Conservation (phyloP, 345 rosid species). For the Ailanthus altissimus region DNA sequence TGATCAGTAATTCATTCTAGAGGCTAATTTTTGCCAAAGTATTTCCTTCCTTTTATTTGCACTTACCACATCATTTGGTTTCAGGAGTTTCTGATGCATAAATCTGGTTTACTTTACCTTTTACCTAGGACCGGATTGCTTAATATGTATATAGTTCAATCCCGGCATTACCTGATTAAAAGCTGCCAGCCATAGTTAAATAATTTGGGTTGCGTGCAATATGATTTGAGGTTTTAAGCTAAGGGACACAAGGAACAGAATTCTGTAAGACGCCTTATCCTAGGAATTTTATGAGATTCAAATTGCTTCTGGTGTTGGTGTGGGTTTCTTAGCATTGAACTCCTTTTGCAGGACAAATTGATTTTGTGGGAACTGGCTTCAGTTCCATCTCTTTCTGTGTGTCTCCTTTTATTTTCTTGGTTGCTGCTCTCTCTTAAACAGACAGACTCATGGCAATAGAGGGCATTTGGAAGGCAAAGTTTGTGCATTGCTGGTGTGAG, state of each 20-base stretch:
- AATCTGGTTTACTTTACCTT: not conserved
- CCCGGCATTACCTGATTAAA: not conserved
- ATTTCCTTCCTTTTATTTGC: constrained; percentile 6
- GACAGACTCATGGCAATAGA: not conserved
- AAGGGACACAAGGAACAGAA: not conserved
- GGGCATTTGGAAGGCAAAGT: constrained; percentile 2
- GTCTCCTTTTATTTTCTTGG: not conserved
- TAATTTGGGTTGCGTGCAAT: not conserved
- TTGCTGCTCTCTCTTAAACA: constrained; percentile 3
- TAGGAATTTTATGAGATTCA: not conserved
- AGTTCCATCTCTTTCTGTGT: not conserved
- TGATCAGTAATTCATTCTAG: constrained; percentile 1
- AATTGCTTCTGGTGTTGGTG: not conserved
- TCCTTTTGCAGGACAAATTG: not conserved
- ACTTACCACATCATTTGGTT: not conserved
- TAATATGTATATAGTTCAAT: constrained; percentile 5
- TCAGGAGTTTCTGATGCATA: constrained; percentile 1
- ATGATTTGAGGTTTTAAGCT: constrained; percentile 8
- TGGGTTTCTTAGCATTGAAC: not conserved
- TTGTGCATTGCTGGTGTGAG: not conserved
- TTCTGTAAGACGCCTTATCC: not conserved
- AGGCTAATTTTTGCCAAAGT: constrained; percentile 3
- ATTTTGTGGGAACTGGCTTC: not conserved
- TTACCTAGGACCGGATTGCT: not conserved
- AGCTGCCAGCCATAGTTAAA: constrained; percentile 7